These are phyloP conservation scores for Vigna angularis DNA, from an alignment of 306 rosid species.

Conservation along the genomic window DNA sequence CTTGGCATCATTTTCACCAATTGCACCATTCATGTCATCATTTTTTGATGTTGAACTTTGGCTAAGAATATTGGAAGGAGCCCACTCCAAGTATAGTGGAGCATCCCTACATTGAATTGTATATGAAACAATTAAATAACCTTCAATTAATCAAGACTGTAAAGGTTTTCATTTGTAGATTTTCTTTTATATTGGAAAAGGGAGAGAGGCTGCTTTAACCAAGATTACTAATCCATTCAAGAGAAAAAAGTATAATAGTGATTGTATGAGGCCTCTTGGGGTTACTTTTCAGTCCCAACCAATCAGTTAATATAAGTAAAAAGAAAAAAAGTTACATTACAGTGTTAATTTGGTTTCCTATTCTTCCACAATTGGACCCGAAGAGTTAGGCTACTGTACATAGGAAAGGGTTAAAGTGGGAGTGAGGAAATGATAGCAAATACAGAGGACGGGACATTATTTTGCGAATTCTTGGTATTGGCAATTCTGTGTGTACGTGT, in stretches of 20 bases:
- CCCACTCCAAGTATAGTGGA: conserved; percentile 96
- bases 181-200: neutral
- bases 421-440: neutral
- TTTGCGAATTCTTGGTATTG: neutral
- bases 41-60: conserved; percentile 53
- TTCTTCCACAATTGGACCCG: neutral
- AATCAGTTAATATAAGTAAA: conserved; percentile 10
- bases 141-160: conserved; percentile 29
- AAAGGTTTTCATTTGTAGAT: conserved; percentile 4
- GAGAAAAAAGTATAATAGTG: neutral
- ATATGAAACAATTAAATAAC: conserved; percentile 37
- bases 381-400: neutral
- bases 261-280: conserved; percentile 5
- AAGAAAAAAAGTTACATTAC: neutral
- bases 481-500: too few species aligned
- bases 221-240: neutral
- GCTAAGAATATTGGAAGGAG: conserved; percentile 77
- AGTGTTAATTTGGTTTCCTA: neutral
- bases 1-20: conserved; percentile 75
- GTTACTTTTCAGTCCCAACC: neutral
- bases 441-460: neutral
- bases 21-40: conserved; percentile 50
- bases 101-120: conserved; percentile 67
- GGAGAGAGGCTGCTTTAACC: neutral
- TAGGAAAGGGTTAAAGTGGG: neutral